Percentiles rank a stretch among this genome's conserved stretches.
phyloP scores from a whole-genome alignment of 2,329 filamentous ascomycete species.

The Purpureocillium lavendulum region DNA sequence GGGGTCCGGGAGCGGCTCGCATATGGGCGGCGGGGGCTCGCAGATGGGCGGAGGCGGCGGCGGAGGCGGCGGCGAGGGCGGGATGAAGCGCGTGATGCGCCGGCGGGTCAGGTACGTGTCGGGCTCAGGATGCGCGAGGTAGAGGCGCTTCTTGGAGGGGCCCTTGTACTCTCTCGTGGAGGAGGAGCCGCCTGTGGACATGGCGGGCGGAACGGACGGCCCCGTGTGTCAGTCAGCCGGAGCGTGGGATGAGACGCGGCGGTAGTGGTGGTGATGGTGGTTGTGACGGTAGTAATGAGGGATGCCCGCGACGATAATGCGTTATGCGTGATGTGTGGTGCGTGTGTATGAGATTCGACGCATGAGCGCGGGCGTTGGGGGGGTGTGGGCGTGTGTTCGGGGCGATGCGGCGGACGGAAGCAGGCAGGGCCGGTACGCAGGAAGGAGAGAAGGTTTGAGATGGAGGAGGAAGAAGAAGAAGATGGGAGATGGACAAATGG shows the following conservation, averaged over 20 bases:
- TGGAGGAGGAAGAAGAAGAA: not conserved
- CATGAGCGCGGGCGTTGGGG: no score
- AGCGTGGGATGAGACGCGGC: no score
- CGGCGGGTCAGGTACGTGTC: conserved; percentile 26
- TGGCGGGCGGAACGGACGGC: no score
- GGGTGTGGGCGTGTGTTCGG: no score
- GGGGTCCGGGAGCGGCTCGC: conserved; percentile 9
- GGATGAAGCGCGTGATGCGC: conserved; percentile 29
- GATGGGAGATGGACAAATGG: not conserved
- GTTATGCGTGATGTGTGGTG: no score
- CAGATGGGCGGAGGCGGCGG: conserved; percentile 5
- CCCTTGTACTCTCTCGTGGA: conserved; percentile 16
- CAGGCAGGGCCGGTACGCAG: not conserved
- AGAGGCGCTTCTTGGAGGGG: conserved; percentile 30
- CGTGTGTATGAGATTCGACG: no score
- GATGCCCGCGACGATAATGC: no score
- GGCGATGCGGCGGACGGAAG: not conserved
- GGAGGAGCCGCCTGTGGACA: conserved; percentile 13
- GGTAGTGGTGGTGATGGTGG: no score
- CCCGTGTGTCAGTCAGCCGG: no score
- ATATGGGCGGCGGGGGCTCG: conserved; percentile 4
- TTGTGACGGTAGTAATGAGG: no score
- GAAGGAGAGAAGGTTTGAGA: not conserved
- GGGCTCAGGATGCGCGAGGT: conserved; percentile 30
- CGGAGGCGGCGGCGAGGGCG: conserved; percentile 22